Evolutionary conservation across 1,284 basidiomycete genomes (phyloP), one percentile per base, ranked within the genome.

Genomic region (Boletus subluridellus): DNA sequence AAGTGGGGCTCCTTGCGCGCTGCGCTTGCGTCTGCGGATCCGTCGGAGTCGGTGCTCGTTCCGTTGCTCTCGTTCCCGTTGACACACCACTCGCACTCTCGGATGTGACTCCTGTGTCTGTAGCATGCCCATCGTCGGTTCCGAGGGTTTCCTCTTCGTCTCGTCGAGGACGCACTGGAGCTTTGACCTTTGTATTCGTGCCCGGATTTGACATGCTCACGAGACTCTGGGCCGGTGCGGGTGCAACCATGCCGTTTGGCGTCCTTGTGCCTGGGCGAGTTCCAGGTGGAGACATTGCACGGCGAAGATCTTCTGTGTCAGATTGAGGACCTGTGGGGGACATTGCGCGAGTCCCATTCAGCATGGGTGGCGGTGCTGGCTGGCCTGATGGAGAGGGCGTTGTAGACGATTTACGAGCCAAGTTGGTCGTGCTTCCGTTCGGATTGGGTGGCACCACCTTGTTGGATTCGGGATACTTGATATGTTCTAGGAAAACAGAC

Each of bases 401-500:
- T 58, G 75, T 69, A n/a, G 80, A 76, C 1, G 75, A 65, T 65
- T 80, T 80, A 45, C 79, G 75, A 63, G 66, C 57, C 37, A 69
- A 42, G 52, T 62, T 66, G 45, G 62, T 66, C 52, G 60, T 58
- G 58, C 55, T 57, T 70, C 73, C 60, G 72, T 75, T 62, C 74
- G 51, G 66, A 70, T 41, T 75, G 42, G 82, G 75, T 26, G 79
- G 77, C 8, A 77, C 74, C 34, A 30, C 64, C 60, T 82, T 82
- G 63, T 77, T 83, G 30, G 86, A 78, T 58, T 88, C 83, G 1
- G 95, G 95, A 71, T 98, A 98, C 76, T 96, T 96, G 80, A 98
- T 98, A 70, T 98, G 88, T 74, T 93, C 89, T 88, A 41, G 53
- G 21, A 53, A 45, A 56, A 46, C 32, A 57, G 32, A 47, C 53